Conservation (phyloP, 495 filamentous ascomycete species). For the Hypoxylon intermedium region DNA sequence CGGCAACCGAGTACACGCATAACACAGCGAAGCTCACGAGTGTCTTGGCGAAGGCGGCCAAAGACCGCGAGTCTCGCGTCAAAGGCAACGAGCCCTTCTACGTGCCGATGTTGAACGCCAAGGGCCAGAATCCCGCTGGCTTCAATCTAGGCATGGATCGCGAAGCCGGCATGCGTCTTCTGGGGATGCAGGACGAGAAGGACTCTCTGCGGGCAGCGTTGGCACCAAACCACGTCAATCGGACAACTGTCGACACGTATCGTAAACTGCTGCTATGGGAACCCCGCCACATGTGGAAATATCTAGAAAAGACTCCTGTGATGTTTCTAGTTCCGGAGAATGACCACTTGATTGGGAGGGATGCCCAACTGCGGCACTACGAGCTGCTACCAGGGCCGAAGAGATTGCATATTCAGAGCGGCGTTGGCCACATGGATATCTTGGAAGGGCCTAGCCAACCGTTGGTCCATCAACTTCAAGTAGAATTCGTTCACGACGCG, state of each 20-base stretch:
- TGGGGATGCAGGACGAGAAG: background rate
- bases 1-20: conserved; percentile 18
- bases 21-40: conserved; percentile 7
- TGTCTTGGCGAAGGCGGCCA: conserved; percentile 29
- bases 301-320: background rate
- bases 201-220: background rate
- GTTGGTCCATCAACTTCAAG: background rate
- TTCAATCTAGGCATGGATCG: conserved; percentile 9
- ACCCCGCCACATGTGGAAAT: background rate
- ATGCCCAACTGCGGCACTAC: background rate
- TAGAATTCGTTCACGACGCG: conserved; percentile 1
- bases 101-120: conserved; percentile 36
- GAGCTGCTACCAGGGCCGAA: background rate
- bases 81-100: conserved; percentile 36
- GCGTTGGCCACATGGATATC: conserved; percentile 2
- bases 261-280: background rate
- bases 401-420: background rate
- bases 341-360: conserved; percentile 2
- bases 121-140: conserved; percentile 49
- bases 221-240: background rate
- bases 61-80: conserved; percentile 42
- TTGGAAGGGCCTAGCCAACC: background rate
- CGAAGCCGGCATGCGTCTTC: background rate
- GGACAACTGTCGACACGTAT: background rate
- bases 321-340: conserved; percentile 1